Evolutionary conservation across 176 grass and related monocot genomes (phyloP).

Genomic region (Hordeum vulgare): DNA sequence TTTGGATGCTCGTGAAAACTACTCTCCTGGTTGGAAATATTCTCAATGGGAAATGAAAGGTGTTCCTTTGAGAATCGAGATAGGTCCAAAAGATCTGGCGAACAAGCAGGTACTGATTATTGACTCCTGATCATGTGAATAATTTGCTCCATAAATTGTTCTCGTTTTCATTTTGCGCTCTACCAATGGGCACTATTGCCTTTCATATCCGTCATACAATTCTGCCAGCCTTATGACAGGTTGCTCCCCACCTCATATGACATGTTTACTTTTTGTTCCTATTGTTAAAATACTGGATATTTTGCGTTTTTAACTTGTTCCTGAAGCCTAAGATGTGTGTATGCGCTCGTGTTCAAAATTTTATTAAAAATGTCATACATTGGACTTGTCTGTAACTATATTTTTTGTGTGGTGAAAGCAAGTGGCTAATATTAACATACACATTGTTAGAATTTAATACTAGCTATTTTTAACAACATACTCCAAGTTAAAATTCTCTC

Average conservation of each 20-base stretch:
- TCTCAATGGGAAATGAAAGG: slow-evolving; percentile 99
- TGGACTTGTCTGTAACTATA: background rate
- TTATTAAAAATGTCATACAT: background rate
- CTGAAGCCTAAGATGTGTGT: background rate
- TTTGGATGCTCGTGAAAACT: slow-evolving; percentile 74
- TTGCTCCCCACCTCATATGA: background rate
- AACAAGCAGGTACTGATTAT: slow-evolving; percentile 66
- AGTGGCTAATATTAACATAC: background rate
- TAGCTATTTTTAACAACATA: too few species aligned
- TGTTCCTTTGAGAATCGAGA: slow-evolving; percentile 92
- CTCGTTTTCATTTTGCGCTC: background rate
- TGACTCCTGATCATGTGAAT: too few species aligned
- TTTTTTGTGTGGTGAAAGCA: slow-evolving; percentile 3
- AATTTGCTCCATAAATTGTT: background rate
- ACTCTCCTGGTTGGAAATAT: slow-evolving; percentile 97
- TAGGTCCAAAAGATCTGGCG: slow-evolving; percentile 90
- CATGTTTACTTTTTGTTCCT: background rate
- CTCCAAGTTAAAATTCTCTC: too few species aligned
- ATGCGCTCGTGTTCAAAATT: background rate
- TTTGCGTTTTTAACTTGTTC: background rate
- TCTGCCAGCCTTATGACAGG: background rate
- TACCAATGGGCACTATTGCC: background rate
- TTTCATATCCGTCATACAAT: slow-evolving; percentile 1
- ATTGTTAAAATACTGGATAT: background rate
- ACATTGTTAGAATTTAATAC: too few species aligned